Conservation (phyloP, 805 yeast species). For the Hanseniaspora valbyensis region DNA sequence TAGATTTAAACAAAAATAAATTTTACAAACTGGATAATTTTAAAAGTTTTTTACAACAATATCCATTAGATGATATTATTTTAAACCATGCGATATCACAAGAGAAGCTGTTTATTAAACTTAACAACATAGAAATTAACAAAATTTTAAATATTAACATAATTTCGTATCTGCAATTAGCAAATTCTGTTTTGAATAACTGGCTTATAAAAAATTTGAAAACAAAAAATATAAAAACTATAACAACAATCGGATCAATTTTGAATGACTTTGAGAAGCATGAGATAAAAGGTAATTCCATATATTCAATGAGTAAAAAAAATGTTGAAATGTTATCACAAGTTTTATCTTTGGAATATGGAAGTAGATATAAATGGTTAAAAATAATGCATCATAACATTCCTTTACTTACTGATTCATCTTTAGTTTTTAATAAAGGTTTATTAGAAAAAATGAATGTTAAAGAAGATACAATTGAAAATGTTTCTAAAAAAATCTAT, state of each 20-base stretch:
- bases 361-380: conserved; percentile 1
- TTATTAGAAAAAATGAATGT: not conserved
- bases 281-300: conserved; percentile 1
- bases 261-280: not conserved
- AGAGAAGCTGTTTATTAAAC: not conserved
- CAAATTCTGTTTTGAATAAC: not conserved
- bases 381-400: not conserved
- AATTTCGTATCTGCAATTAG: not conserved
- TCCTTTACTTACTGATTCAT: conserved; percentile 4
- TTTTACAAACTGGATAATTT: not conserved
- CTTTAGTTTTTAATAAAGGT: not conserved
- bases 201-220: conserved; percentile 4
- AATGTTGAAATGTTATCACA: conserved; percentile 8
- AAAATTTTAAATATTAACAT: conserved; percentile 6
- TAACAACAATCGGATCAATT: conserved; percentile 9
- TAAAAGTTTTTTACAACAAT: not conserved
- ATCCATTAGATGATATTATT: not conserved
- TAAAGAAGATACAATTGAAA: not conserved
- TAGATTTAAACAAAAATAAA: not conserved
- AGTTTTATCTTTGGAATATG: not conserved
- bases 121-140: not conserved
- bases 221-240: not conserved
- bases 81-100: conserved; percentile 10
- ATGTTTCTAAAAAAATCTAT: not conserved
- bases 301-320: conserved; percentile 7